Conservation (phyloP, 441 rosid species). For the Jatropha podagrica region DNA sequence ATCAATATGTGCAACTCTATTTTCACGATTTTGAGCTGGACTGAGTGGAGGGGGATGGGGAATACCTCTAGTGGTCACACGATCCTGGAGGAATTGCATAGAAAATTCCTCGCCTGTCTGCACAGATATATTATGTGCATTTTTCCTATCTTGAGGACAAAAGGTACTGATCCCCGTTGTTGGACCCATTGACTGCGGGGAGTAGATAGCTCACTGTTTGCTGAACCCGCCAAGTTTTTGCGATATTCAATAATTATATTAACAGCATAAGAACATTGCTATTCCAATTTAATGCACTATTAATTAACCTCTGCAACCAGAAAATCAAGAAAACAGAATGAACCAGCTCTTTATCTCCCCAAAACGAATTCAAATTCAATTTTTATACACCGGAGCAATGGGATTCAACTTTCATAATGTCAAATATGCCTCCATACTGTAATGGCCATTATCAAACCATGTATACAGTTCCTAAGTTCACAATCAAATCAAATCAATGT, state of each 20-base stretch:
- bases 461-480: constrained; percentile 10
- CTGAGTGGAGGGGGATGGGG: constrained; percentile 19
- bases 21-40: constrained; percentile 27
- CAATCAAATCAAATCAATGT: constrained; percentile 15
- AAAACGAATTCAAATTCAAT: constrained; percentile 12
- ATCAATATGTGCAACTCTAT: constrained; percentile 29
- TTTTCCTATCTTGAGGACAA: constrained; percentile 28
- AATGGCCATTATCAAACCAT: not conserved
- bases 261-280: constrained; percentile 19
- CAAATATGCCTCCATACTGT: not conserved
- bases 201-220: constrained; percentile 36
- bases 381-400: not conserved
- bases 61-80: constrained; percentile 31
- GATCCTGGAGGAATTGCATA: constrained; percentile 59
- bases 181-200: constrained; percentile 37
- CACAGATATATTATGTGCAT: constrained; percentile 44
- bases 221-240: constrained; percentile 23
- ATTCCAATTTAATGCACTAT: constrained; percentile 23
- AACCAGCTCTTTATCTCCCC: constrained; percentile 17
- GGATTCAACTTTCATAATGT: constrained; percentile 3
- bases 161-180: constrained; percentile 29
- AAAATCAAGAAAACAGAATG: constrained; percentile 2
- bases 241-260: constrained; percentile 13
- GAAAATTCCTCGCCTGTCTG: constrained; percentile 75
- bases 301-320: constrained; percentile 20